Conservation (phyloP, 306 rosid genomes). For the Canavalia gladiata region DNA sequence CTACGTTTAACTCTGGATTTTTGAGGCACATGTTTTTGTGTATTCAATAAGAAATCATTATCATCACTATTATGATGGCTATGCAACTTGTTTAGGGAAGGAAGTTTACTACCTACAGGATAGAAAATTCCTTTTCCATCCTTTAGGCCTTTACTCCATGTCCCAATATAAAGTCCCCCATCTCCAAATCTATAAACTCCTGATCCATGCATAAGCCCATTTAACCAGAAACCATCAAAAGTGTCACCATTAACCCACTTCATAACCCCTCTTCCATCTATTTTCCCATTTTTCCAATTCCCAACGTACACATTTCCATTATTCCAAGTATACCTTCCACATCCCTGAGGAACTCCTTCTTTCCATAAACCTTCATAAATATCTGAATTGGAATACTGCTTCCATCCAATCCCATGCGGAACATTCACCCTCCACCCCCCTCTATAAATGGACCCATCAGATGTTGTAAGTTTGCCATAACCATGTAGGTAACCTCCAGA, state of each 20-base stretch:
- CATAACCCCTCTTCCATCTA: slow-evolving; percentile 85
- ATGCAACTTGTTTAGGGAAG: slow-evolving; percentile 59
- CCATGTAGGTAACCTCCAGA: slow-evolving; percentile 83
- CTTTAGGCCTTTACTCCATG: slow-evolving; percentile 79
- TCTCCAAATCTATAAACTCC: slow-evolving; percentile 78
- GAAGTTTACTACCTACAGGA: slow-evolving; percentile 72
- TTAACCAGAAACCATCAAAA: slow-evolving; percentile 79
- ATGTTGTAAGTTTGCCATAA: slow-evolving; percentile 61
- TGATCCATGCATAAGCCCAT: slow-evolving; percentile 78
- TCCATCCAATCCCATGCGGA: slow-evolving; percentile 73
- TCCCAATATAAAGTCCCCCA: slow-evolving; percentile 81
- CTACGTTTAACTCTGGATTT: slow-evolving; percentile 65
- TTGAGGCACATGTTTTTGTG: slow-evolving; percentile 44
- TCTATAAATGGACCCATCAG: slow-evolving; percentile 61
- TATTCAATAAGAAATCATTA: slow-evolving; percentile 50
- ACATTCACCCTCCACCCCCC: slow-evolving; percentile 88
- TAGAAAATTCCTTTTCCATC: slow-evolving; percentile 89
- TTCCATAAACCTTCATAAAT: slow-evolving; percentile 86
- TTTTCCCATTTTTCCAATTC: slow-evolving; percentile 79
- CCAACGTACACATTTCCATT: slow-evolving; percentile 74
- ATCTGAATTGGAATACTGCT: slow-evolving; percentile 73
- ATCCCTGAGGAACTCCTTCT: slow-evolving; percentile 84
- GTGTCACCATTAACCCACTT: slow-evolving; percentile 78
- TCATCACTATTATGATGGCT: slow-evolving; percentile 51
- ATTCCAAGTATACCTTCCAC: slow-evolving; percentile 79